phyloP scores from a whole-genome alignment of 2,329 filamentous ascomycete species.

The Pseudocercospora crystallina region DNA sequence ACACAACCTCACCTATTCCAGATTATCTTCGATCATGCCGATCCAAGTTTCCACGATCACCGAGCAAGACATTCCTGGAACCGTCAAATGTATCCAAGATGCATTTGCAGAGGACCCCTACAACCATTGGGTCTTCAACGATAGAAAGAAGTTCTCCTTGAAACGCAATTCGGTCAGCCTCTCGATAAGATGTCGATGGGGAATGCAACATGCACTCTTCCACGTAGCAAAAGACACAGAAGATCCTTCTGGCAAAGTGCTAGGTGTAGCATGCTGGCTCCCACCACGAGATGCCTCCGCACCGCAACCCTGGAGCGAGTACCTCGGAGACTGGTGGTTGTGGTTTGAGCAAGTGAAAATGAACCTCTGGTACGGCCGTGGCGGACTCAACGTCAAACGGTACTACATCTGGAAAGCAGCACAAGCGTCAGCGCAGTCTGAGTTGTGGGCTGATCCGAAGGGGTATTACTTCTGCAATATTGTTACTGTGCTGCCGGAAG shows the following conservation, averaged over 20 bases:
- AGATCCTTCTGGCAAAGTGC: conserved; percentile 48
- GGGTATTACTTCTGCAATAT: conserved; percentile 79
- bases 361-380: conserved; percentile 68
- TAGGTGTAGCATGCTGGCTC: conserved; percentile 74
- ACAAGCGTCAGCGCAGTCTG: conserved; percentile 61
- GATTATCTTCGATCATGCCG: conserved; percentile 17
- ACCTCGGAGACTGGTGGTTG: conserved; percentile 59
- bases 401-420: conserved; percentile 73
- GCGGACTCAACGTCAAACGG: conserved; percentile 65
- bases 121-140: conserved; percentile 62
- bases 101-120: conserved; percentile 68
- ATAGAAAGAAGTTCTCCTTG: conserved; percentile 50
- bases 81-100: conserved; percentile 64
- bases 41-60: conserved; percentile 59
- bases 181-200: conserved; percentile 66
- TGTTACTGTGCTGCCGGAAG: conserved; percentile 65
- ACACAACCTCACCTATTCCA: too few relatives aligned
- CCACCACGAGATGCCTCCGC: conserved; percentile 50
- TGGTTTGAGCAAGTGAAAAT: conserved; percentile 65
- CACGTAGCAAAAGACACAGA: conserved; percentile 63
- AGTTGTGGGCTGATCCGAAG: conserved; percentile 63
- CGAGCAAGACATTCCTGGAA: conserved; percentile 61
- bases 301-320: conserved; percentile 60
- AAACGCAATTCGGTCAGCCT: conserved; percentile 63
- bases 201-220: conserved; percentile 68